Evolutionary conservation across 2,329 filamentous ascomycete species (phyloP).

Genomic region (Colletotrichum paranaense): DNA sequence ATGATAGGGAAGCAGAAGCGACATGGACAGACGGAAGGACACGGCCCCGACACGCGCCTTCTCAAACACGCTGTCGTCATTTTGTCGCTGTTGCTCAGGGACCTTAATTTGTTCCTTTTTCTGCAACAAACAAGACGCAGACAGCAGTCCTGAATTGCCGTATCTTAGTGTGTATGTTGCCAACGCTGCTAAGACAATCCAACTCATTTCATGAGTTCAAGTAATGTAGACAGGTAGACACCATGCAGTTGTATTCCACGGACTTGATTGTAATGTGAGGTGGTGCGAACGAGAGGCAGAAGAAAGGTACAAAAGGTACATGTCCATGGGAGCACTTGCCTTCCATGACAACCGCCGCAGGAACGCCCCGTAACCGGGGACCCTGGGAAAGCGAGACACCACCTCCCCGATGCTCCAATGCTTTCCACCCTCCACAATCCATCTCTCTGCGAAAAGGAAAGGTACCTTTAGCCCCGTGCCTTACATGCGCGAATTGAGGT

Average conservation of each 20-base stretch:
- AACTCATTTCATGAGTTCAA: neutral
- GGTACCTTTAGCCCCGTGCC: too few species aligned
- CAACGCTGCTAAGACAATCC: neutral
- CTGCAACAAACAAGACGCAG: neutral
- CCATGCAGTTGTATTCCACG: too few species aligned
- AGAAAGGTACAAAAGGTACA: neutral
- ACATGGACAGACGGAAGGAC: neutral
- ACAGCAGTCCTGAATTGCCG: neutral
- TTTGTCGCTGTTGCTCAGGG: neutral
- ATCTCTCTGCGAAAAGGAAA: too few species aligned
- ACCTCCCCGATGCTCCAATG: neutral
- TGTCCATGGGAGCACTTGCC: neutral
- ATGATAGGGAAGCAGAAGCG: neutral
- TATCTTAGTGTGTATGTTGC: neutral
- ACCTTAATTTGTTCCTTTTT: neutral
- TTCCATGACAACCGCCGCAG: neutral
- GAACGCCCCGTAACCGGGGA: neutral
- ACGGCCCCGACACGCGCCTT: neutral
- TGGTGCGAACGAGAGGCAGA: too few species aligned
- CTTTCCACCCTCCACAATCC: neutral
- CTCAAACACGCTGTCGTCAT: conserved; percentile 5
- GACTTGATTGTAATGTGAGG: neutral
- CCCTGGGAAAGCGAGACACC: neutral
- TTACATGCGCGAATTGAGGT: too few species aligned
- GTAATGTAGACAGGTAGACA: neutral